Conservation (phyloP, 495 filamentous ascomycete species). For the Penicillium mononematosum region DNA sequence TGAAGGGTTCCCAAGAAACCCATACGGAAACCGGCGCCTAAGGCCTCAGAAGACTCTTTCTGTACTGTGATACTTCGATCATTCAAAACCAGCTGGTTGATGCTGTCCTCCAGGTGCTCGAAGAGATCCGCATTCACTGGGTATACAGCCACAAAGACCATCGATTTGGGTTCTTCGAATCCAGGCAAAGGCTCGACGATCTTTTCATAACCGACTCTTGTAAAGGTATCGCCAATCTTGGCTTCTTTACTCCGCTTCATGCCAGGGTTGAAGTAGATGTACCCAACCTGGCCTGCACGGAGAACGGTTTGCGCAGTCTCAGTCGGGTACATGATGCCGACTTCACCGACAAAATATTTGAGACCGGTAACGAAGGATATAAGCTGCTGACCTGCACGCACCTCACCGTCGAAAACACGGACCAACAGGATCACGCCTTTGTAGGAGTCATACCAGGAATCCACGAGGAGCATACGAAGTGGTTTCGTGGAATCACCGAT, state of each 20-base stretch:
- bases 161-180: slow-evolving; percentile 96
- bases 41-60: slow-evolving; percentile 88
- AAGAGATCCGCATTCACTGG: slow-evolving; percentile 88
- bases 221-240: slow-evolving; percentile 93
- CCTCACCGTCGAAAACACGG: slow-evolving; percentile 82
- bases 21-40: slow-evolving; percentile 90
- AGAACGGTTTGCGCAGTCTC: slow-evolving; percentile 76
- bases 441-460: slow-evolving; percentile 97
- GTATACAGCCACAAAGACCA: slow-evolving; percentile 98
- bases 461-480: slow-evolving; percentile 82
- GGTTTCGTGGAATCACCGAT: slow-evolving; percentile 68
- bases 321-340: slow-evolving; percentile 94
- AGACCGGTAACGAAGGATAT: slow-evolving; percentile 80
- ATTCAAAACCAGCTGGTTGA: slow-evolving; percentile 89
- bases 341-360: slow-evolving; percentile 90
- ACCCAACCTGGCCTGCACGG: slow-evolving; percentile 91
- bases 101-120: slow-evolving; percentile 85
- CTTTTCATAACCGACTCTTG: slow-evolving; percentile 75
- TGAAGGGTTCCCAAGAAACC: slow-evolving; percentile 96
- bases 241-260: slow-evolving; percentile 96
- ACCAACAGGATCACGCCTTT: slow-evolving; percentile 91
- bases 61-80: slow-evolving; percentile 91
- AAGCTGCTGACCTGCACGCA: slow-evolving; percentile 79
- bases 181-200: slow-evolving; percentile 78
- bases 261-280: slow-evolving; percentile 94